Evolutionary conservation across 2,329 filamentous ascomycete species (phyloP), one percentile per base, ranked within the genome.

Genomic region (Pyrenophora teres): DNA sequence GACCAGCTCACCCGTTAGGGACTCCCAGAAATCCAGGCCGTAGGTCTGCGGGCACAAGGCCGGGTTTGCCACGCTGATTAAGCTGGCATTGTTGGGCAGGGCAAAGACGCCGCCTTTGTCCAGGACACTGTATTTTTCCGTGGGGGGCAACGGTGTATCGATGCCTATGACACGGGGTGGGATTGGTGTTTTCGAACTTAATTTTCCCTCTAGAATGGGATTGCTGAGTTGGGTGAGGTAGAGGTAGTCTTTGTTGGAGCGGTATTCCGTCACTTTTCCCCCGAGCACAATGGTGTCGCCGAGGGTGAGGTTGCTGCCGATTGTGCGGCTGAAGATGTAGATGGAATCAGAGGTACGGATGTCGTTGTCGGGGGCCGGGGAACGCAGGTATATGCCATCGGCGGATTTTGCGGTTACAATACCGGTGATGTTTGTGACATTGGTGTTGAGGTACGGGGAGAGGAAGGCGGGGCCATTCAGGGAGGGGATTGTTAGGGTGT

Each of bases 21-120:
- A 86, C 78, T 90, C 85, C 87, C 87, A 90, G 66, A 89, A 90
- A 69, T 90, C 87, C 25, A 90, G 76, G 2, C 87, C 87, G 63
- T 86, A 90, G 36, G 76, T 73, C 18, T 75, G 73, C 2, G 87
- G 87, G 54, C 87, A 70, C 33, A 90, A 78, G 12, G 75, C 74
- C 0, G 86, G 86, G 67, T 90, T 89, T 30, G 68, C 75, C 5
- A 70, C 74, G 2, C 85, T 87, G 33, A 90, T 66, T 58, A 80
- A 78, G 55, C 76, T 81, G 33, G 76, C 75, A 54, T 83, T 87
- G 64, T 87, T 88, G 9, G 87, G 87, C 4, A 87, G 74, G 1
- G 74, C 81, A 55, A 88, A 88, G 32, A 89, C 76, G 67, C 86
- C 83, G 9, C 85, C 85, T n/a, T 77, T 75, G 57, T 90, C 87